phyloP scores from a whole-genome alignment of 495 filamentous ascomycete genomes.

The Hyaloscypha finlandica region DNA sequence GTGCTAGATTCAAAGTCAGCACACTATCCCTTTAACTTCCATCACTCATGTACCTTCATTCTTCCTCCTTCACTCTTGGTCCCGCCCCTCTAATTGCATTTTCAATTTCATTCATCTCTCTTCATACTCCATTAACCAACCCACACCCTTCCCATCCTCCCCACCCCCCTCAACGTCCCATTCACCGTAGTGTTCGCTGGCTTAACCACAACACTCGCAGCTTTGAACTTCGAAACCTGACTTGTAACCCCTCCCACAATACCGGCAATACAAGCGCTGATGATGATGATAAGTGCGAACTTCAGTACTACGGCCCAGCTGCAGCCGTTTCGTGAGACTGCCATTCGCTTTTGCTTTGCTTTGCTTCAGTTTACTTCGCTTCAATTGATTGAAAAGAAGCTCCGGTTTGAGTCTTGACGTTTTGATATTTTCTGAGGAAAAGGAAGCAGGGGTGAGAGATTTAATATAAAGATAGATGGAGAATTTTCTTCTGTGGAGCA shows the following conservation, averaged over 20 bases:
- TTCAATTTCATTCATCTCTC: not conserved
- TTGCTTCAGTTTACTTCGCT: not conserved
- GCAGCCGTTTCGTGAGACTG: not conserved
- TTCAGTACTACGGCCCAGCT: not conserved
- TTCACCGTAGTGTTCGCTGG: not conserved
- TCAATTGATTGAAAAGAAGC: not conserved
- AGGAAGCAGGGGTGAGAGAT: not conserved
- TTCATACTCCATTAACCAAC: not conserved
- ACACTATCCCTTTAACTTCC: too few species aligned
- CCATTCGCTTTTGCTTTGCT: not conserved
- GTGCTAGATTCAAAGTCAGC: too few species aligned
- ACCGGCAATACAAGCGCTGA: conserved; percentile 4
- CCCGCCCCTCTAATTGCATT: not conserved
- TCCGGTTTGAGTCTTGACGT: too few species aligned
- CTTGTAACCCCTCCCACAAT: conserved; percentile 9
- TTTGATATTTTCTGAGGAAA: not conserved
- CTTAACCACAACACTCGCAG: not conserved
- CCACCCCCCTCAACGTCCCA: not conserved
- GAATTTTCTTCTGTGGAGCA: not conserved
- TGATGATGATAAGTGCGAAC: not conserved
- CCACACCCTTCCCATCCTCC: not conserved
- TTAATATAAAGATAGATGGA: not conserved
- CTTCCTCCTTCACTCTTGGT: too few species aligned
- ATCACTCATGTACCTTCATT: too few species aligned
- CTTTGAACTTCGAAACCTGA: not conserved